Evolutionary conservation across 2,329 filamentous ascomycete genomes (phyloP).

Genomic region (Plectosphaerella sp.): DNA sequence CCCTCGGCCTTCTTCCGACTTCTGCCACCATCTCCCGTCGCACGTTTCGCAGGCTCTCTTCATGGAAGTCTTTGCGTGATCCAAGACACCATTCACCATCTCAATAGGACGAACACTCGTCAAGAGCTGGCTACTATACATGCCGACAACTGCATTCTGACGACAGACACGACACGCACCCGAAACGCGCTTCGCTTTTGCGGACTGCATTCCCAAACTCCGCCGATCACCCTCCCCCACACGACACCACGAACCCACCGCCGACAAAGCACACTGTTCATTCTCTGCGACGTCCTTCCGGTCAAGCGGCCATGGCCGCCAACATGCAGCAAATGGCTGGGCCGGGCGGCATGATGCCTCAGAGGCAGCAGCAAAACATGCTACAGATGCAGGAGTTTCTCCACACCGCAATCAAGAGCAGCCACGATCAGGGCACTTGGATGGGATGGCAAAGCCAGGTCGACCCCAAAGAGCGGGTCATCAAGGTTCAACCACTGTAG

Average conservation of each 20-base stretch:
- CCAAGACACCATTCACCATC: too few species aligned
- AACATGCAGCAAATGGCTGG: slow-evolving; percentile 55
- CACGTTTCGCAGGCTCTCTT: too few species aligned
- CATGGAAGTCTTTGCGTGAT: too few species aligned
- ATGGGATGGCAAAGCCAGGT: slow-evolving; percentile 32
- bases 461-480: slow-evolving; percentile 30
- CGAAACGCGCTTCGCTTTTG: too few species aligned
- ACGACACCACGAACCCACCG: background rate
- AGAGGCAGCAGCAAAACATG: slow-evolving; percentile 28
- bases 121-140: too few species aligned
- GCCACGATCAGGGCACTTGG: slow-evolving; percentile 12
- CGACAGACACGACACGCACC: too few species aligned
- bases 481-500: slow-evolving; percentile 38
- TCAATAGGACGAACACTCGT: too few species aligned
- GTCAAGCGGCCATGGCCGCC: slow-evolving; percentile 51
- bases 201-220: background rate
- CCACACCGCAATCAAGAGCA: slow-evolving; percentile 25
- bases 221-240: background rate
- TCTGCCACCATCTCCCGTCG: too few species aligned
- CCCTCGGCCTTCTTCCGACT: too few species aligned
- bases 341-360: slow-evolving; percentile 40
- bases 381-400: slow-evolving; percentile 32
- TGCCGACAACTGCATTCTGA: too few species aligned
- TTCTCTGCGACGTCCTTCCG: background rate
- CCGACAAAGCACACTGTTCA: background rate